A percentile compares a stretch with the other conserved stretches of the same genome.
phyloP scores from a whole-genome alignment of 2,329 filamentous ascomycete species.

The Colletotrichum sp. region DNA sequence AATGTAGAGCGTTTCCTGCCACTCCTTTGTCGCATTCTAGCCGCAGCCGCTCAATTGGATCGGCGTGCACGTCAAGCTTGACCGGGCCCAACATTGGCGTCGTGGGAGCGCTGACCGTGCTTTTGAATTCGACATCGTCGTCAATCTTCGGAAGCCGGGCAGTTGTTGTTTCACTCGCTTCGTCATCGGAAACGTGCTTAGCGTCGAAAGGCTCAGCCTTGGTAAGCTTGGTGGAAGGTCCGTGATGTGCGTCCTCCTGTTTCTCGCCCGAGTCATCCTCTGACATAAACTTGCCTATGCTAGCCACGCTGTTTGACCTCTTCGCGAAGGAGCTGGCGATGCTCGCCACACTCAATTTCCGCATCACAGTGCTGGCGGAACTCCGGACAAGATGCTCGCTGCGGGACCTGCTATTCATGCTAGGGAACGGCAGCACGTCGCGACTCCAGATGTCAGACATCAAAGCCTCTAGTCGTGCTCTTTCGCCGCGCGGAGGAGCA shows the following conservation, averaged over 20 bases:
- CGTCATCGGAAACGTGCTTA: conserved; percentile 1
- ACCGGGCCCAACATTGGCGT: conserved; percentile 1
- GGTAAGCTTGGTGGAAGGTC: not conserved
- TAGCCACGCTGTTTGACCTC: conserved; percentile 65
- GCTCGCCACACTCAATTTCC: conserved; percentile 84
- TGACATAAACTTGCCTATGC: conserved; percentile 30
- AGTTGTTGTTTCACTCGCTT: conserved; percentile 11
- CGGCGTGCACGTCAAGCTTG: conserved; percentile 1
- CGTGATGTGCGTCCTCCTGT: not conserved
- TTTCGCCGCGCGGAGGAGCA: conserved; percentile 75
- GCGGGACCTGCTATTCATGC: conserved; percentile 71
- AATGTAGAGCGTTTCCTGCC: not conserved
- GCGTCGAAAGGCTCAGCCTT: not conserved
- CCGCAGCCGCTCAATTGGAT: not conserved
- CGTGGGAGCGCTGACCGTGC: conserved; percentile 15
- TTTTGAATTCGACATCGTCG: conserved; percentile 27
- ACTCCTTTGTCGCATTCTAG: not conserved
- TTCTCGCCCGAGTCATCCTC: conserved; percentile 31
- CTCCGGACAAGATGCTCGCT: conserved; percentile 76
- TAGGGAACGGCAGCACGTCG: conserved; percentile 80
- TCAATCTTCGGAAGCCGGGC: conserved; percentile 28
- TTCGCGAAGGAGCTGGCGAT: conserved; percentile 79
- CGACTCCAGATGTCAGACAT: conserved; percentile 85
- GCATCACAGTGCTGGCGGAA: conserved; percentile 86
- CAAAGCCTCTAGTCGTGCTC: conserved; percentile 76